Evolutionary conservation across 805 yeast genomes (phyloP).

Genomic region (Brettanomyces sp.): DNA sequence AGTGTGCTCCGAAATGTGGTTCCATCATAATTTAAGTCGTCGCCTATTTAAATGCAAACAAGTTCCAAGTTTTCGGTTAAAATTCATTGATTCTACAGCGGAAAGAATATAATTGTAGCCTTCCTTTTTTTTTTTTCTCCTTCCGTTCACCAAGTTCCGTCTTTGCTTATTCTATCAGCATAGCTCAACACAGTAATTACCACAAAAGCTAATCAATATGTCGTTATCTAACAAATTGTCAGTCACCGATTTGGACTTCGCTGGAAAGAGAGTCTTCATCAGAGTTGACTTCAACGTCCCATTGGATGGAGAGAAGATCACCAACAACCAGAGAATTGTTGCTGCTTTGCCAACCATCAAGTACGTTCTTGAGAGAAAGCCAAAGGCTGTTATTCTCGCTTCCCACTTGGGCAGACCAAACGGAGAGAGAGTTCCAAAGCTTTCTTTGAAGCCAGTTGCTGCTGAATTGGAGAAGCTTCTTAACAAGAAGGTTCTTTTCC

Average conservation of each 20-base stretch:
- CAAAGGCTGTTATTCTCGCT: constrained; percentile 86
- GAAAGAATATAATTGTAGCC: no score
- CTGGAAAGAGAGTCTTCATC: constrained; percentile 94
- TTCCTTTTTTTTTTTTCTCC: neutral
- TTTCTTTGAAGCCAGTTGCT: constrained; percentile 89
- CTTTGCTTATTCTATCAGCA: neutral
- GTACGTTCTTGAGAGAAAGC: constrained; percentile 85
- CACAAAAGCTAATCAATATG: constrained; percentile 35
- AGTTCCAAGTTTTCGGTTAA: no score
- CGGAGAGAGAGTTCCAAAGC: constrained; percentile 80
- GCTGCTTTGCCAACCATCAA: constrained; percentile 98
- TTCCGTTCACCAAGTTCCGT: neutral
- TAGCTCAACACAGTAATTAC: neutral
- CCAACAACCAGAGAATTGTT: constrained; percentile 99
- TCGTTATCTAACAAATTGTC: constrained; percentile 90
- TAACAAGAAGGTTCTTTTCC: constrained; percentile 67
- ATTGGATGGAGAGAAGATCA: constrained; percentile 90
- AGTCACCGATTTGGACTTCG: constrained; percentile 79
- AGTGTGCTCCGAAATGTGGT: no score
- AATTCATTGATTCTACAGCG: no score
- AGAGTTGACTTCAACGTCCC: constrained; percentile 96
- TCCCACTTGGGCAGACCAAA: constrained; percentile 99
- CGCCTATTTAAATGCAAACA: no score
- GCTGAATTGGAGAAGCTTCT: constrained; percentile 76
- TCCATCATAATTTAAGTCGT: no score